A percentile compares a stretch with the other conserved stretches of the same genome.
Evolutionary conservation across 306 rosid genomes (phyloP).

Genomic region (Prunus padus): DNA sequence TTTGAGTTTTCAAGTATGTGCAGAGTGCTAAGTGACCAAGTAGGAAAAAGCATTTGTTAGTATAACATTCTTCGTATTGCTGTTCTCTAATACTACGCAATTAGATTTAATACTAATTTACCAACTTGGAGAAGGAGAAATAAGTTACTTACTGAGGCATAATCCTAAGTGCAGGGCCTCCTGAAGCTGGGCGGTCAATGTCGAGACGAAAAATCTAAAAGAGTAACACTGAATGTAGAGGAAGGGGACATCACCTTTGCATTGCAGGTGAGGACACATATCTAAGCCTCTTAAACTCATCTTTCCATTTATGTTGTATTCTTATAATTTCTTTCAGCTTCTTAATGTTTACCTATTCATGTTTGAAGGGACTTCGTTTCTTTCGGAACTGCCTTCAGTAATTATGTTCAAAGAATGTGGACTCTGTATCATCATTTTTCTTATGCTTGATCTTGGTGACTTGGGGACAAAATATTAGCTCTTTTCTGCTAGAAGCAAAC

Average conservation of each 20-base stretch:
- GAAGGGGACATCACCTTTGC: conserved; percentile 79
- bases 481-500: background rate
- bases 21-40: conserved; percentile 86
- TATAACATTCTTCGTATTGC: background rate
- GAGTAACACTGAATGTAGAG: conserved; percentile 62
- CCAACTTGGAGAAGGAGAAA: background rate
- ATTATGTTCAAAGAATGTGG: conserved; percentile 4
- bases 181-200: conserved; percentile 76
- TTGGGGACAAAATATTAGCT: background rate
- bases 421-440: conserved; percentile 16
- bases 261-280: conserved; percentile 51
- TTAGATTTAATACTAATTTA: background rate
- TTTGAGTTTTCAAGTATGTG: conserved; percentile 77
- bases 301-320: background rate
- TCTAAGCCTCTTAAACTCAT: background rate
- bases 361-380: conserved; percentile 79
- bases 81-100: background rate
- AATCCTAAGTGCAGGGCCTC: conserved; percentile 60
- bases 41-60: conserved; percentile 10
- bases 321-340: background rate
- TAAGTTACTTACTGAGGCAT: conserved; percentile 6
- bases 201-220: conserved; percentile 64
- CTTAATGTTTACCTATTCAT: conserved; percentile 7
- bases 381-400: conserved; percentile 70
- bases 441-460: conserved; percentile 14